Percentiles rank a stretch among this genome's conserved stretches.
phyloP scores from a whole-genome alignment of 257 asterid genomes.

The Nicotiana knightiana region DNA sequence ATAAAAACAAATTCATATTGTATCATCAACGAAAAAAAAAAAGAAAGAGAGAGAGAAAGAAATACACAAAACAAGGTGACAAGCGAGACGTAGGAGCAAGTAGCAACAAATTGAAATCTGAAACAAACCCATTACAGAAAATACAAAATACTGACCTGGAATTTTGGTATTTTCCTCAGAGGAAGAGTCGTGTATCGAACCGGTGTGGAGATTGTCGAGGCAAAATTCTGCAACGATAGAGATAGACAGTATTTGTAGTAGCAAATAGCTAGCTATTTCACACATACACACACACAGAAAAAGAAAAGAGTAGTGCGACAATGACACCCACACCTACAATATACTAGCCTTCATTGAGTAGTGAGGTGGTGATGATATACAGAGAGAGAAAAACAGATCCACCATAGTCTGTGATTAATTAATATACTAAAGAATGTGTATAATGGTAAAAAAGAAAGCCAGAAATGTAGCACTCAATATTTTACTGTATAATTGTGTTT shows the following conservation, averaged over 20 bases:
- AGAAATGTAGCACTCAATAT: not conserved
- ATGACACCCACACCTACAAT: not conserved
- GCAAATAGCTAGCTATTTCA: not conserved
- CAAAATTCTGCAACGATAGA: constrained; percentile 18
- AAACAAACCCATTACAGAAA: constrained; percentile 29
- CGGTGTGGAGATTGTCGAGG: constrained; percentile 42
- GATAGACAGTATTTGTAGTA: not conserved
- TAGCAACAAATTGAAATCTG: constrained; percentile 24
- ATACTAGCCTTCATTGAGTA: not conserved
- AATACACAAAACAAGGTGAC: not conserved
- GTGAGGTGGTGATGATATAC: constrained; percentile 22
- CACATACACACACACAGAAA: not conserved
- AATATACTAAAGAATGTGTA: not conserved
- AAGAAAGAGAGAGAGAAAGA: not conserved
- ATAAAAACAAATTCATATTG: constrained; percentile 42
- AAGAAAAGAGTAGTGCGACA: not conserved
- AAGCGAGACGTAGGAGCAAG: not conserved
- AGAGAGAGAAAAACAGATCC: constrained; percentile 15
- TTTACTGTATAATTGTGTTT: not conserved
- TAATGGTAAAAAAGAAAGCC: not conserved
- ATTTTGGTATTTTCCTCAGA: constrained; percentile 23
- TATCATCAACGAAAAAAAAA: constrained; percentile 29
- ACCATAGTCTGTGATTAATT: not conserved
- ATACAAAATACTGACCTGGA: constrained; percentile 64
- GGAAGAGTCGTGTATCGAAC: constrained; percentile 27